Base-by-base conservation (phyloP, 495 filamentous ascomycete species). In the Podospora conica region DNA sequence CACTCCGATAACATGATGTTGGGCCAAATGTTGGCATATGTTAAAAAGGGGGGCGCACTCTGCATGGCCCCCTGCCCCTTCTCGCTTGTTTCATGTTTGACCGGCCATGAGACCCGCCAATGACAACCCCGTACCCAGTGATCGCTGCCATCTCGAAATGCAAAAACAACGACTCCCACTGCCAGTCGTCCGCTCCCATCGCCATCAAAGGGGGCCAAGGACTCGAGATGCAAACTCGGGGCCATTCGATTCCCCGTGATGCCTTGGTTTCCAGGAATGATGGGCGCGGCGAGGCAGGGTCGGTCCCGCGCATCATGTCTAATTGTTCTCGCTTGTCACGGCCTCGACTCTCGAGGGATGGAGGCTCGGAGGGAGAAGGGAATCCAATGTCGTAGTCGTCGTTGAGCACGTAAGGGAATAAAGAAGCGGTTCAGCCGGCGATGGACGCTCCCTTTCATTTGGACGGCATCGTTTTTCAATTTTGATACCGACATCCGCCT, bases 51-150 rank as follows among this genome's bases (percentile, higher is more conserved):
- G n/a, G n/a, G n/a, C n/a, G n/a, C n/a, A n/a, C n/a, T n/a, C n/a
- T n/a, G n/a, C n/a, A n/a, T n/a, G n/a, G n/a, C n/a, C 25, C 40
- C 40, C 40, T 48, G 18, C 15, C 40, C 10, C n/a, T 18, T 5
- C 57, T 76, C 75, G 75, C 73, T 73, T 78, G 76, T 80, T 79
- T 80, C 76, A 78, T 71, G 66, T 75, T 66, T 66, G 63, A 63
- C 70, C 70, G 64, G 67, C 64, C 74, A 48, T 29, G 23, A 60
- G 33, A 60, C 65, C 60, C 67, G 65, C 76, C 76, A 79, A 79
- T 79, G 58, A 63, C 64, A 68, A 25, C 67, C 62, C 60, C 40
- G 60, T 60, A 54, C 55, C 25, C 61, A 64, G 23, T 25, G 63
- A 70, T 68, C 63, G 66, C 73, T 71, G 68, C 66, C 68, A 72